Conservation (phyloP, 106 monocot species). For the Dendrobium catenatum region DNA sequence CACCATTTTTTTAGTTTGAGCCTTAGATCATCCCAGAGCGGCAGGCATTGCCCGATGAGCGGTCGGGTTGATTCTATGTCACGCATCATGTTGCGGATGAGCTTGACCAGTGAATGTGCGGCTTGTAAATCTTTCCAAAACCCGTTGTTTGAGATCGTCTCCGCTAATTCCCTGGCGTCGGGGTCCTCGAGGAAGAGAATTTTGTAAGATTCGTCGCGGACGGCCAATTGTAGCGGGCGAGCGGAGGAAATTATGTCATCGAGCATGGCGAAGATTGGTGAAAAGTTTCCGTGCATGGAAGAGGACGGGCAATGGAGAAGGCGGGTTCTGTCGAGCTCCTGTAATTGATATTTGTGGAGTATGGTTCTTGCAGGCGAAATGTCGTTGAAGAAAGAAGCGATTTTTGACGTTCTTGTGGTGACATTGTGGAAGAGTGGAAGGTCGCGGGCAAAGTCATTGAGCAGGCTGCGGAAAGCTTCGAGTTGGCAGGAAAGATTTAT, state of each 20-base stretch:
- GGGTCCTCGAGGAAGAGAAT: conserved; percentile 20
- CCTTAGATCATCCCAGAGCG: conserved; percentile 45
- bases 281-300: not conserved
- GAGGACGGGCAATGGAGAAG: conserved; percentile 23
- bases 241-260: conserved; percentile 32
- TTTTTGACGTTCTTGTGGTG: conserved; percentile 25
- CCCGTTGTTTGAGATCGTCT: conserved; percentile 19
- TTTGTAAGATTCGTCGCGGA: conserved; percentile 32
- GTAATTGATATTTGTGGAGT: conserved; percentile 44
- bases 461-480: conserved; percentile 41
- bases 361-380: conserved; percentile 21
- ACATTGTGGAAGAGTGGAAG: conserved; percentile 30
- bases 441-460: conserved; percentile 43
- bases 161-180: conserved; percentile 11
- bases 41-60: conserved; percentile 51
- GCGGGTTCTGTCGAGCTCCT: conserved; percentile 31
- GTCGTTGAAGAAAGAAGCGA: conserved; percentile 48
- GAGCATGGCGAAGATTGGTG: conserved; percentile 19
- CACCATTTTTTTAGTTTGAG: conserved; percentile 43
- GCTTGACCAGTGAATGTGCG: conserved; percentile 32
- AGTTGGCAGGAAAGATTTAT: conserved; percentile 65
- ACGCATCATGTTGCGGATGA: conserved; percentile 21
- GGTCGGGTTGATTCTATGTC: conserved; percentile 50
- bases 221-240: conserved; percentile 22
- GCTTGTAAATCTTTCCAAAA: conserved; percentile 49